Evolutionary conservation across 805 yeast species (phyloP).

Genomic region (Ascoidea rubescens): DNA sequence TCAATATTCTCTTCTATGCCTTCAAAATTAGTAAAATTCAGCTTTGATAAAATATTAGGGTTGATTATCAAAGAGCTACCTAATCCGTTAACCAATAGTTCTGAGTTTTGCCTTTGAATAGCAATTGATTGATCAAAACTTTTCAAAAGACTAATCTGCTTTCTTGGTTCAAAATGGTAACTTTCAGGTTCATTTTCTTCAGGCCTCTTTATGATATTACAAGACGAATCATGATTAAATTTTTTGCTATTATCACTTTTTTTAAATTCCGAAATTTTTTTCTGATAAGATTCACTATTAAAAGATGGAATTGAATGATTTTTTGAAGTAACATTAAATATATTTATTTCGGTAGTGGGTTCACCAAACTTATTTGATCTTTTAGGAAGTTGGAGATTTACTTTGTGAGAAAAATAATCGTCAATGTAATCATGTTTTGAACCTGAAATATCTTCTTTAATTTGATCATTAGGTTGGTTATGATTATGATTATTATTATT

Average conservation of each 20-base stretch:
- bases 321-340: not conserved
- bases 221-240: too few relatives aligned
- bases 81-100: not conserved
- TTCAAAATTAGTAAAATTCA: too few relatives aligned
- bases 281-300: not conserved
- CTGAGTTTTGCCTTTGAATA: slow-evolving; percentile 5
- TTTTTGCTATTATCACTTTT: not conserved
- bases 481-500: not conserved
- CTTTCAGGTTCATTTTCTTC: not conserved
- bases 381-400: not conserved
- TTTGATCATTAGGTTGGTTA: too few relatives aligned
- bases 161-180: slow-evolving; percentile 1
- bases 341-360: not conserved
- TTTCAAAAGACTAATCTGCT: slow-evolving; percentile 3
- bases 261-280: not conserved
- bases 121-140: slow-evolving; percentile 5
- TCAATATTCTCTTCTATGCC: too few relatives aligned
- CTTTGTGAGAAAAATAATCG: not conserved
- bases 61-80: not conserved
- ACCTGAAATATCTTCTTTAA: too few relatives aligned
- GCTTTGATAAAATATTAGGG: too few relatives aligned
- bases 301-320: not conserved
- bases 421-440: not conserved
- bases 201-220: not conserved
- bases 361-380: not conserved